Conservation (phyloP, 768 basidiomycete genomes). For the Pholiota conissans region DNA sequence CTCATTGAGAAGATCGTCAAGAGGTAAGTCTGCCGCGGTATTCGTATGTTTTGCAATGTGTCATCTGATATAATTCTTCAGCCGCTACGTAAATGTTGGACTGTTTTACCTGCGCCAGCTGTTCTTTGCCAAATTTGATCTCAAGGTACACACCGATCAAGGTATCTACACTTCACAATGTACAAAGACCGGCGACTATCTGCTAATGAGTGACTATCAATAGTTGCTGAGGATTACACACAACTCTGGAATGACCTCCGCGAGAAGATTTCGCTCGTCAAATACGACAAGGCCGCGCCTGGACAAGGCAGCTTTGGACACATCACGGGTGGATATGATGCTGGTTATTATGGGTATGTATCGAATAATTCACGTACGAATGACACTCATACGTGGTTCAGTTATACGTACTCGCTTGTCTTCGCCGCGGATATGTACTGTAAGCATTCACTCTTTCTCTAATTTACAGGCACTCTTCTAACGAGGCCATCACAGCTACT, state of each 20-base stretch:
- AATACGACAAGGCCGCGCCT: constrained; percentile 55
- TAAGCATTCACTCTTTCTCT: constrained; percentile 17
- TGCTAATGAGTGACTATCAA: constrained; percentile 4
- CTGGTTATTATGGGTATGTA: constrained; percentile 62
- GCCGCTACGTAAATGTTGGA: constrained; percentile 80
- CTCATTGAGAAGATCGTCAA: constrained; percentile 80
- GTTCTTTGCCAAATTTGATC: constrained; percentile 81
- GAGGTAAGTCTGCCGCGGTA: constrained; percentile 42
- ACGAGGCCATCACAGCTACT: constrained; percentile 41
- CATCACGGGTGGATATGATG: constrained; percentile 73
- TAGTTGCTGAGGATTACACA: constrained; percentile 73
- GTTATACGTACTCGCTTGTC: constrained; percentile 71
- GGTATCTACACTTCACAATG: constrained; percentile 32
- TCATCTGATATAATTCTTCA: constrained; percentile 17
- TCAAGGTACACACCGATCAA: constrained; percentile 72
- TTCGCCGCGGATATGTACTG: constrained; percentile 62
- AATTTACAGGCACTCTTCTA: neutral
- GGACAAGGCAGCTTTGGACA: constrained; percentile 81
- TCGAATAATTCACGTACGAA: neutral
- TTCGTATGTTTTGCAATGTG: neutral
- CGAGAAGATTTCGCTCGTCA: constrained; percentile 68
- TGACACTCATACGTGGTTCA: neutral
- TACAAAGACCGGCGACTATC: neutral
- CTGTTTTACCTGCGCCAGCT: constrained; percentile 81
- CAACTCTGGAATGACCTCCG: constrained; percentile 75